A percentile compares a stretch with the other conserved stretches of the same genome.
Conservation (phyloP, 257 asterid species). For the Coffea canephora region DNA sequence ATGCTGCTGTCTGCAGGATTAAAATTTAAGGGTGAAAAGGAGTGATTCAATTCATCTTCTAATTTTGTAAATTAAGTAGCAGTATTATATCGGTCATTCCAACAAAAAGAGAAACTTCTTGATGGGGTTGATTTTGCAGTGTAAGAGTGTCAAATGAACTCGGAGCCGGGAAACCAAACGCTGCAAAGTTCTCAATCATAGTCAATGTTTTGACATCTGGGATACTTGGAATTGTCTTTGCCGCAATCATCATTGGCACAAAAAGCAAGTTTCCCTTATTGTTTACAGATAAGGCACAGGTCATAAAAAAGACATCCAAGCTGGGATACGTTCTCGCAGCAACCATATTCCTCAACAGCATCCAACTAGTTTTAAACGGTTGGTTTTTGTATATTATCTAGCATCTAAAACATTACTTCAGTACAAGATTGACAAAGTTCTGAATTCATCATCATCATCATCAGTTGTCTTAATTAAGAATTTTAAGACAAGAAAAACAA, state of each 20-base stretch:
- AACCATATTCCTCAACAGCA: conserved; percentile 29
- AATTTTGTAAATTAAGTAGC: too few relatives aligned
- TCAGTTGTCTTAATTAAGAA: not conserved
- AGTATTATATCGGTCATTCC: not conserved
- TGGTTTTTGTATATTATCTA: not conserved
- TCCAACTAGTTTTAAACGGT: conserved; percentile 37
- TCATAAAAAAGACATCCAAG: conserved; percentile 22
- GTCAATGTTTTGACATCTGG: conserved; percentile 30
- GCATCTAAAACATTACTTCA: too few relatives aligned
- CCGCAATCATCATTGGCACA: conserved; percentile 23
- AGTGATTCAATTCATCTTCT: too few relatives aligned
- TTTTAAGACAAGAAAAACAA: not conserved
- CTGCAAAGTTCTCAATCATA: conserved; percentile 28
- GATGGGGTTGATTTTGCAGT: conserved; percentile 19
- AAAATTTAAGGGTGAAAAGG: too few relatives aligned
- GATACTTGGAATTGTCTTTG: conserved; percentile 26
- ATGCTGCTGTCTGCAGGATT: not conserved
- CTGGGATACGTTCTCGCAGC: conserved; percentile 34
- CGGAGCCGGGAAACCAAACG: conserved; percentile 37
- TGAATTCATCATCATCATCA: not conserved
- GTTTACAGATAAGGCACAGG: conserved; percentile 25
- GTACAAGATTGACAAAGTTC: not conserved
- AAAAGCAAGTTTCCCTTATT: conserved; percentile 23
- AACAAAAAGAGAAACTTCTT: too few relatives aligned
- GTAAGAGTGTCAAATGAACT: conserved; percentile 47